Evolutionary conservation across 306 rosid species (phyloP).

Genomic region (Dryas octopetala): DNA sequence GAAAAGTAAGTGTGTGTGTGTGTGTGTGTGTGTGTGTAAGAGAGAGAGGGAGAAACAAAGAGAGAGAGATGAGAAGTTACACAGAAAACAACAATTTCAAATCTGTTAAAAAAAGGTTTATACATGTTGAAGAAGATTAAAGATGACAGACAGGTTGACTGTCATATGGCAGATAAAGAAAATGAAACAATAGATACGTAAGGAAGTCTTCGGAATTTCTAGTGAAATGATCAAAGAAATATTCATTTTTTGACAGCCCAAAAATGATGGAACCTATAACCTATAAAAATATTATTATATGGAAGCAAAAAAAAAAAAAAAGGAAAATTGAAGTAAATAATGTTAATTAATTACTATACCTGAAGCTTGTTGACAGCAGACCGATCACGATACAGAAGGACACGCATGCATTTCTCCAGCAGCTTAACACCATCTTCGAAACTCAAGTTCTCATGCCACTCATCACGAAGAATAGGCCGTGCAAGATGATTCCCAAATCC

Average conservation of each 20-base stretch:
- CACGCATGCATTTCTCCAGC: slow-evolving; percentile 97
- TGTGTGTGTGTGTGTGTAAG: neutral
- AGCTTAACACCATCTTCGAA: slow-evolving; percentile 89
- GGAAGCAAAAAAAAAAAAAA: neutral
- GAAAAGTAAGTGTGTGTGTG: too few relatives aligned
- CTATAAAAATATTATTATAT: neutral
- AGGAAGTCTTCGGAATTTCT: neutral
- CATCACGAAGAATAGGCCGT: slow-evolving; percentile 94
- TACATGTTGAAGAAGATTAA: neutral
- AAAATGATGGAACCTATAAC: neutral
- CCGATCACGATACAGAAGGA: slow-evolving; percentile 90
- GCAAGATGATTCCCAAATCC: slow-evolving; percentile 99
- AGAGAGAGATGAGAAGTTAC: neutral
- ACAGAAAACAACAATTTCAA: neutral
- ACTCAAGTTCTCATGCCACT: slow-evolving; percentile 86
- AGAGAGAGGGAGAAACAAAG: neutral
- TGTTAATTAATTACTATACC: slow-evolving; percentile 44
- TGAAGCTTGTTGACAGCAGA: slow-evolving; percentile 83
- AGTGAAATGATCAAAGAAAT: neutral
- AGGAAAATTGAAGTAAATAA: neutral
- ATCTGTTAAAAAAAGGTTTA: too few relatives aligned
- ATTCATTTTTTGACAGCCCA: neutral
- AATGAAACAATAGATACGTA: neutral
- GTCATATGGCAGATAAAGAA: neutral
- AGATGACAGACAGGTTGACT: neutral